Conservation (phyloP, 1,139 yeast genomes). For the Sugiyamaella sp. region DNA sequence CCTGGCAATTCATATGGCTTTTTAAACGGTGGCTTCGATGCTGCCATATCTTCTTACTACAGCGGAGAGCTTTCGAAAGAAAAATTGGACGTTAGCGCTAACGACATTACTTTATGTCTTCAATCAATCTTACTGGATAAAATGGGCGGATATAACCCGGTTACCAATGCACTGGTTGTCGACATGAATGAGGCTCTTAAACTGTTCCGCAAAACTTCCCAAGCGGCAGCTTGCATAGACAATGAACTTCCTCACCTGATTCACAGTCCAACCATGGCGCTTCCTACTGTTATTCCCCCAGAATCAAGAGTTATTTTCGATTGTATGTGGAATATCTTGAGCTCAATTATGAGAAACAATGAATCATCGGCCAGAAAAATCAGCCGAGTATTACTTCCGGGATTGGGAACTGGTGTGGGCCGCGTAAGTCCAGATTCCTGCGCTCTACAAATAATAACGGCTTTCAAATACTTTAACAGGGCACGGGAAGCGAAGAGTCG, state of each 20-base stretch:
- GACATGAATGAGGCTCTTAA: conserved; percentile 26
- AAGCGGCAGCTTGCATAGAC: conserved; percentile 1
- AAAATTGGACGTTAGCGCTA: conserved; percentile 29
- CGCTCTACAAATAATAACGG: conserved; percentile 40
- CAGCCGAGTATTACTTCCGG: conserved; percentile 48
- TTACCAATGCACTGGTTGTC: conserved; percentile 39
- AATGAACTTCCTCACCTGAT: conserved; percentile 40
- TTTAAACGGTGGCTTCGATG: conserved; percentile 57
- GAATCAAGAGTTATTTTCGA: conserved; percentile 46
- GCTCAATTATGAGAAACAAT: conserved; percentile 36
- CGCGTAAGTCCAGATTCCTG: conserved; percentile 46
- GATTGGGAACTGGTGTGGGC: conserved; percentile 57
- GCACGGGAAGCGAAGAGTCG: background rate
- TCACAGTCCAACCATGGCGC: conserved; percentile 55
- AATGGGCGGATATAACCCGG: conserved; percentile 44
- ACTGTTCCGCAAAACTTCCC: conserved; percentile 2
- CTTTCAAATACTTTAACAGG: conserved; percentile 18
- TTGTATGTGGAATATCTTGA: conserved; percentile 50
- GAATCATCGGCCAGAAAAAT: conserved; percentile 3
- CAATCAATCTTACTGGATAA: conserved; percentile 30
- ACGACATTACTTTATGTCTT: conserved; percentile 26
- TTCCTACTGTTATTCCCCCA: conserved; percentile 40
- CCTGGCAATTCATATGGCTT: conserved; percentile 58
- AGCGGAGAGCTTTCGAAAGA: conserved; percentile 30
- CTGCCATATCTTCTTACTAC: conserved; percentile 46